Percentiles rank a stretch among this genome's conserved stretches.
phyloP scores from a whole-genome alignment of 2,329 filamentous ascomycete species.

The Aureobasidium uvarum region DNA sequence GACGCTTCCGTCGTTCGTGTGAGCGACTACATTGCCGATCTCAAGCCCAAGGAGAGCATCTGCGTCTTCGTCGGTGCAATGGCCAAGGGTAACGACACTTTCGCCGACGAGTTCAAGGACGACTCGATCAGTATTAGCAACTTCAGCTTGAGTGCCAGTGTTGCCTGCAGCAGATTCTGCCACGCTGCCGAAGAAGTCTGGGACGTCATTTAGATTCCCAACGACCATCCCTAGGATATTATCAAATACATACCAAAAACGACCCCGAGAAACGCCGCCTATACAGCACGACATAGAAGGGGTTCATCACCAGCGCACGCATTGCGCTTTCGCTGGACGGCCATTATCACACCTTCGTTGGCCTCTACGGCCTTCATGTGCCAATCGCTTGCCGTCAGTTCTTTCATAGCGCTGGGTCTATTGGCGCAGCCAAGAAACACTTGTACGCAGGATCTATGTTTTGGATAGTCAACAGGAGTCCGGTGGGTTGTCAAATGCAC shows the following conservation, averaged over 20 bases:
- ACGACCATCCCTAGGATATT: not conserved
- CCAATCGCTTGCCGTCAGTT: not conserved
- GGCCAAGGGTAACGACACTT: conserved; percentile 95
- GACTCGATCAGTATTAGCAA: conserved; percentile 99
- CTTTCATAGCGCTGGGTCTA: not conserved
- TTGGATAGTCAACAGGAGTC: not conserved
- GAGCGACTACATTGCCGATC: conserved; percentile 78
- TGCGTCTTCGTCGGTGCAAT: conserved; percentile 98
- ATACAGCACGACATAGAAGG: not conserved
- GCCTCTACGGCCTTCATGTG: not conserved
- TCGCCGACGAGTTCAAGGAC: conserved; percentile 90
- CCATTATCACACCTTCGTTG: not conserved
- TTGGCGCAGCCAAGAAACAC: not conserved
- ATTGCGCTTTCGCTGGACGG: not conserved
- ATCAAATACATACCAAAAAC: not conserved
- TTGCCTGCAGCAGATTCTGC: conserved; percentile 99
- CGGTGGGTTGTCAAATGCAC: not conserved
- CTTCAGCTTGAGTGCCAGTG: conserved; percentile 93
- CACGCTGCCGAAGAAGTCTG: conserved; percentile 96
- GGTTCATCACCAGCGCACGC: not conserved
- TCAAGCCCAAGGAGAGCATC: conserved; percentile 83
- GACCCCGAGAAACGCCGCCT: not conserved
- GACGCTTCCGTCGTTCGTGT: conserved; percentile 85
- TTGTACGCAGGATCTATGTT: not conserved
- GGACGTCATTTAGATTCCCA: conserved; percentile 73